phyloP scores from a whole-genome alignment of 228 moss, liverwort and hornwort genomes.

The Sphagnum fallax region DNA sequence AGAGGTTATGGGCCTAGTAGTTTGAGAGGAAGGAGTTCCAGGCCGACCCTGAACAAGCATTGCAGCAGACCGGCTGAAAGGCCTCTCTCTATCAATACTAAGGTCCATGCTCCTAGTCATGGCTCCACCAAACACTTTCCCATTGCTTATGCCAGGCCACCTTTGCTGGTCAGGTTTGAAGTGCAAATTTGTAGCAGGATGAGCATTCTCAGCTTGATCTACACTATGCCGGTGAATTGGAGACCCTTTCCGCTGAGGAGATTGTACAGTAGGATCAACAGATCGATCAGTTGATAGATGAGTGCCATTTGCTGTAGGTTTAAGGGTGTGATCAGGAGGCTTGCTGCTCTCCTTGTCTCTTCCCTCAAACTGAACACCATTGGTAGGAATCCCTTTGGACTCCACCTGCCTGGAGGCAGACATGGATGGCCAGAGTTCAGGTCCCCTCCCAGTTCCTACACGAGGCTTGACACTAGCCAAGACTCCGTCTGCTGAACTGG shows the following conservation, averaged over 20 bases:
- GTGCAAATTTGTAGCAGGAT: slow-evolving; percentile 62
- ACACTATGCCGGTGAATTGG: slow-evolving; percentile 83
- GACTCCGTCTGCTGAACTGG: slow-evolving; percentile 22
- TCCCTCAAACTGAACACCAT: slow-evolving; percentile 27
- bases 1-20: slow-evolving; percentile 36
- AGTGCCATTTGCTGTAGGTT: slow-evolving; percentile 75
- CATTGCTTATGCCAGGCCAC: slow-evolving; percentile 96
- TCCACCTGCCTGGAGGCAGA: slow-evolving; percentile 37
- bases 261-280: slow-evolving; percentile 30
- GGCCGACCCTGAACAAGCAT: slow-evolving; percentile 39
- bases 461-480: slow-evolving; percentile 43
- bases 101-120: slow-evolving; percentile 88
- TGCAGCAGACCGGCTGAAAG: slow-evolving; percentile 40
- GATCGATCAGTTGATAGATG: slow-evolving; percentile 19
- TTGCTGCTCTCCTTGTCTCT: slow-evolving; percentile 33
- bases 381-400: slow-evolving; percentile 30
- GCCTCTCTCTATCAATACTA: slow-evolving; percentile 60
- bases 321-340: slow-evolving; percentile 53
- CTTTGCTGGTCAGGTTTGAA: slow-evolving; percentile 81
- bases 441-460: slow-evolving; percentile 30
- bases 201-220: slow-evolving; percentile 83
- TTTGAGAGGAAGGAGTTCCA: slow-evolving; percentile 60
- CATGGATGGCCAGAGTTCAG: slow-evolving; percentile 90
- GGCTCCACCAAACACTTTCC: slow-evolving; percentile 58
- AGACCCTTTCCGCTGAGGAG: slow-evolving; percentile 68